These are phyloP conservation scores for Alternaria angustiovoidea DNA, from an alignment of 2,329 filamentous ascomycete genomes.

Conservation along the genomic window DNA sequence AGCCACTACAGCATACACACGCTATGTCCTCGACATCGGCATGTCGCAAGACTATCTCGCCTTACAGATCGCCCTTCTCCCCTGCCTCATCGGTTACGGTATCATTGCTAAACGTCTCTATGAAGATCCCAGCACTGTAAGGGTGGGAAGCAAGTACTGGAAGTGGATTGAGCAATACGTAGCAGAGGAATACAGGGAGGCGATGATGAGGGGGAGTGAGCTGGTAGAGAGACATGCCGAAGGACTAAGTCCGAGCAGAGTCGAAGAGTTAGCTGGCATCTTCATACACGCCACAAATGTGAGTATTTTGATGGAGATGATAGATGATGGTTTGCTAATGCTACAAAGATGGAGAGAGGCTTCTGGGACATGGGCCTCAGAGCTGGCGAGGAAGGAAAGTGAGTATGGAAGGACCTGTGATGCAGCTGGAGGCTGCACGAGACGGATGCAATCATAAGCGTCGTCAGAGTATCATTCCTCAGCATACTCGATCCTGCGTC, in stretches of 20 bases:
- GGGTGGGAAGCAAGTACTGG: conserved; percentile 79
- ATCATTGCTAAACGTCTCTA: conserved; percentile 77
- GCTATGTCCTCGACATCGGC: conserved; percentile 86
- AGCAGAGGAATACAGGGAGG: conserved; percentile 77
- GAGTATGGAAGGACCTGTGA: neutral
- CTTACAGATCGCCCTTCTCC: conserved; percentile 82
- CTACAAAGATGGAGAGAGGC: conserved; percentile 70
- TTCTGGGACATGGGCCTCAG: conserved; percentile 76
- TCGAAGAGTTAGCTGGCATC: conserved; percentile 84
- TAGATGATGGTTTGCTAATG: conserved; percentile 19
- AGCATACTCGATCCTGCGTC: neutral
- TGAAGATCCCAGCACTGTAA: conserved; percentile 66
- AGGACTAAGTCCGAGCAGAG: conserved; percentile 74
- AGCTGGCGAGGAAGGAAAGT: conserved; percentile 6
- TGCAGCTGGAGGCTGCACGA: neutral
- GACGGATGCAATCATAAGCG: neutral
- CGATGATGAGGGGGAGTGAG: conserved; percentile 73
- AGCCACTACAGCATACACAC: conserved; percentile 83
- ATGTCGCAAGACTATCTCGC: conserved; percentile 88
- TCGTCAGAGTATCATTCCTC: neutral
- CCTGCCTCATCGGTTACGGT: conserved; percentile 89
- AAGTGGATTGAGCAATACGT: conserved; percentile 92
- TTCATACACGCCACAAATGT: conserved; percentile 89
- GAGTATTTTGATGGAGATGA: conserved; percentile 37
- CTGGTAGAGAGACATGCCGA: conserved; percentile 78